Evolutionary conservation across 768 basidiomycete species (phyloP), one percentile per base, ranked within the genome.

Genomic region (button mushroom (Agaricus bisporus)): DNA sequence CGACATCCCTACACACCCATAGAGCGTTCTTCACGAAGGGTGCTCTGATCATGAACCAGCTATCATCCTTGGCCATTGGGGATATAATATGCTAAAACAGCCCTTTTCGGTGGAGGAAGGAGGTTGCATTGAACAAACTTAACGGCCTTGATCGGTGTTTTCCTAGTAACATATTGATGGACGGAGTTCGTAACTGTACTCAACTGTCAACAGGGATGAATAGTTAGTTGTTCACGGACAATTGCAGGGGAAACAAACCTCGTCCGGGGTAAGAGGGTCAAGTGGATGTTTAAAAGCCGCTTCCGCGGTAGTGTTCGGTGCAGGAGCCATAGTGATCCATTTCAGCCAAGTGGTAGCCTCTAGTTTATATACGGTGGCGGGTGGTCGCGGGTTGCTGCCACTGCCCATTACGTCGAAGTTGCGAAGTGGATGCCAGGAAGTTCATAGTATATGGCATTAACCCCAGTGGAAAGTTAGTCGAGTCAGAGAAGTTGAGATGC

Each of bases 1-100:
- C 85, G 11, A 80, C 77, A 48, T 93, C 89, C 46, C 72, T 77
- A 25, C 88, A 85, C 15, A 95, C 90, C 88, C 91, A 95, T 36
- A 97, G 49, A 20, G 85, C 70, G 64, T 88, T 85, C 58, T 70
- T 75, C 58, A 87, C 74, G 64, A 91, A 94, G 39, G 80, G 73
- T 42, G 90, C 90, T 17, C 93, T 78, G 54, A 73, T 79, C 37
- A 77, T 79, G 48, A 85, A 77, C 82, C 86, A 85, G 6, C 87
- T 82, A 61, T 86, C 87, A 37, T 63, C 64, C 59, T 77, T 77
- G 9, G 82, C 71, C 72, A 93, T 73, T 65, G 90, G 73, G 17
- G 82, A 84, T 38, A 77, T 75, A 80, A 56, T 76, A 77, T 2
- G 90, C 85, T 36, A 95, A 80, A 17, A 94, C 91, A 12, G 73